Conservation (phyloP, 768 basidiomycete species). For the Atractiella rhizophila region DNA sequence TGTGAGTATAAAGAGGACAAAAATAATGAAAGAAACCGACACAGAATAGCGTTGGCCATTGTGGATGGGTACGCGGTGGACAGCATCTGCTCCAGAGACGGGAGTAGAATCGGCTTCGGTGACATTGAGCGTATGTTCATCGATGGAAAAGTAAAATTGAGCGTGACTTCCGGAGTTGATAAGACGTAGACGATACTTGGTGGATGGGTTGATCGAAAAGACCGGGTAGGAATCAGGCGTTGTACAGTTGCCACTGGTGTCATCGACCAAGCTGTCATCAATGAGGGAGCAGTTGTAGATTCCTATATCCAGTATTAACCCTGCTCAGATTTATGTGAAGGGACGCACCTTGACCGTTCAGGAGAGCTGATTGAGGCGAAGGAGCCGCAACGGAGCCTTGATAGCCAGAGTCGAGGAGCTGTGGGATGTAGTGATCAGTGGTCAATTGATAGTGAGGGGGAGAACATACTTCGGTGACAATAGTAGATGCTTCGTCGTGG, state of each 20-base stretch:
- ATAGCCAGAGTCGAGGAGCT: not conserved
- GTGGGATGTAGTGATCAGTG: not conserved
- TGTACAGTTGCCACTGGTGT: not conserved
- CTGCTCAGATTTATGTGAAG: no score
- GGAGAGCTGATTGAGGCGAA: not conserved
- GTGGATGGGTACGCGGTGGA: no score
- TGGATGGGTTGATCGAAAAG: conserved; percentile 2
- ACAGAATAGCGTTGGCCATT: no score
- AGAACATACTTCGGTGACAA: conserved; percentile 9
- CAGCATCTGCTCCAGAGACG: no score
- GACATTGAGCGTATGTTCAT: conserved; percentile 1
- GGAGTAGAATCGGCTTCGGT: not conserved
- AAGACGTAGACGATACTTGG: conserved; percentile 3
- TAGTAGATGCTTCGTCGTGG: conserved; percentile 6
- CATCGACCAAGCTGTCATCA: no score
- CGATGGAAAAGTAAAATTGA: not conserved
- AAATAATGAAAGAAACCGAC: no score
- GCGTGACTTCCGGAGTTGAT: conserved; percentile 4
- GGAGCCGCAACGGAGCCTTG: not conserved
- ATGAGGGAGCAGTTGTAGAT: conserved; percentile 3
- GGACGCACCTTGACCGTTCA: conserved; percentile 1
- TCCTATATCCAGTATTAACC: conserved; percentile 1
- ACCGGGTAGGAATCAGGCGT: not conserved
- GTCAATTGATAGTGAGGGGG: not conserved
- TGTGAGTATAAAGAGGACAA: no score